These are phyloP conservation scores for Aspergillus carbonarius DNA, from an alignment of 2,329 filamentous ascomycete genomes.

Conservation along the genomic window DNA sequence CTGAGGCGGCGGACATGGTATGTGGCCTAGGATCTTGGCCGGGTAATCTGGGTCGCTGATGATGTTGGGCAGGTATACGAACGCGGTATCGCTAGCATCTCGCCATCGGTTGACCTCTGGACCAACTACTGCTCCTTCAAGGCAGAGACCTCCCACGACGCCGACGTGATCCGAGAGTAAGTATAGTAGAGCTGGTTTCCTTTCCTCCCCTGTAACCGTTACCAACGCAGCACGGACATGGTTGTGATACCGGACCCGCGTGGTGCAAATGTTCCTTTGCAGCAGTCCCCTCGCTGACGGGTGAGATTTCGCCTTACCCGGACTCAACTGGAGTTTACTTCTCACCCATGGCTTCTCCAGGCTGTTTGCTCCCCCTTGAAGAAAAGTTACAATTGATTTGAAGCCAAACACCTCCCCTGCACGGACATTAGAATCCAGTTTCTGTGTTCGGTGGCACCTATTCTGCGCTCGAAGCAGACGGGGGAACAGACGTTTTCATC, in stretches of 20 bases:
- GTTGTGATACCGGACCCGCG: slow-evolving; percentile 37
- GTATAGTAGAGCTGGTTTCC: slow-evolving; percentile 66
- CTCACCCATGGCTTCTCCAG: slow-evolving; percentile 54
- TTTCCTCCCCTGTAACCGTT: slow-evolving; percentile 57
- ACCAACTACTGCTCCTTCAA: slow-evolving; percentile 97
- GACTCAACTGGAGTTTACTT: slow-evolving; percentile 47
- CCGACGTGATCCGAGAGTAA: slow-evolving; percentile 99
- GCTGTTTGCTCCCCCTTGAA: slow-evolving; percentile 48
- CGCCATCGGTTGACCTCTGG: slow-evolving; percentile 94
- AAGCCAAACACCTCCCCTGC: slow-evolving; percentile 29
- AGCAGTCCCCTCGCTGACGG: slow-evolving; percentile 47
- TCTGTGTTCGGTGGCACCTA: slow-evolving; percentile 34
- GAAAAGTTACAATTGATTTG: slow-evolving; percentile 21
- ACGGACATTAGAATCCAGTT: slow-evolving; percentile 28
- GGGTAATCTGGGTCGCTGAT: slow-evolving; percentile 1
- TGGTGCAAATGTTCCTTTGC: slow-evolving; percentile 36
- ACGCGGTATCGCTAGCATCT: slow-evolving; percentile 87
- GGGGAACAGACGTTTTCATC: slow-evolving; percentile 25
- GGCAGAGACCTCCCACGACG: slow-evolving; percentile 92
- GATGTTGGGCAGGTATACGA: slow-evolving; percentile 72
- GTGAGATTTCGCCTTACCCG: slow-evolving; percentile 67
- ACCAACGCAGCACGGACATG: slow-evolving; percentile 41
- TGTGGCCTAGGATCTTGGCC: slow-evolving; percentile 24
- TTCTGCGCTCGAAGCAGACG: slow-evolving; percentile 36
- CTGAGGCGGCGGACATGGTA: slow-evolving; percentile 96